phyloP scores from a whole-genome alignment of 2,329 filamentous ascomycete species.

The Rhinocladiella similis region DNA sequence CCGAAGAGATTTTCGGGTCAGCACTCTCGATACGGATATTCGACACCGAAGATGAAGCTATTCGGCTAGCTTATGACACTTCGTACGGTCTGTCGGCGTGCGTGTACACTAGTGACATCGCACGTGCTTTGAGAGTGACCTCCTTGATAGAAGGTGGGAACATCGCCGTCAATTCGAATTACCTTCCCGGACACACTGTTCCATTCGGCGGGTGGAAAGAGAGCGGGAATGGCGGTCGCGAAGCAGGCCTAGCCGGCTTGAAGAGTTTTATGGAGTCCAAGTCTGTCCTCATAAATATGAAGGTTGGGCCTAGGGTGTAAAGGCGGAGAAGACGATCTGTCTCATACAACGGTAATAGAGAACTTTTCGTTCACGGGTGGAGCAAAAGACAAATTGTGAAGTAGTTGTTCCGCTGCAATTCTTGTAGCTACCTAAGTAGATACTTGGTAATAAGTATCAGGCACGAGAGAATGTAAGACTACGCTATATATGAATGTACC shows the following conservation, averaged over 20 bases:
- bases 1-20: constrained; percentile 63
- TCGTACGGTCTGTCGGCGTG: constrained; percentile 60
- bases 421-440: too few species aligned
- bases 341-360: too few species aligned
- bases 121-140: constrained; percentile 52
- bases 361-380: too few species aligned
- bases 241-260: background rate
- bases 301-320: background rate
- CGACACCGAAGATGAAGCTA: constrained; percentile 60
- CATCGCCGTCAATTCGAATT: constrained; percentile 57
- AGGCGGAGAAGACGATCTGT: too few species aligned
- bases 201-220: constrained; percentile 39
- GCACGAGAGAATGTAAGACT: too few species aligned
- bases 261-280: background rate
- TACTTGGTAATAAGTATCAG: too few species aligned
- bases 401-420: too few species aligned
- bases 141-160: constrained; percentile 56
- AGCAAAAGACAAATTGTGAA: too few species aligned
- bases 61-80: constrained; percentile 56
- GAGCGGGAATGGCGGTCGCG: constrained; percentile 26
- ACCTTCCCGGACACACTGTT: constrained; percentile 32
- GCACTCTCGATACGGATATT: constrained; percentile 64
- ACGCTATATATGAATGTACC: too few species aligned
- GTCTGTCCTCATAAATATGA: background rate
- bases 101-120: constrained; percentile 56